Conservation (phyloP, 2,329 filamentous ascomycete genomes). For the Phialemonium atrogriseum region DNA sequence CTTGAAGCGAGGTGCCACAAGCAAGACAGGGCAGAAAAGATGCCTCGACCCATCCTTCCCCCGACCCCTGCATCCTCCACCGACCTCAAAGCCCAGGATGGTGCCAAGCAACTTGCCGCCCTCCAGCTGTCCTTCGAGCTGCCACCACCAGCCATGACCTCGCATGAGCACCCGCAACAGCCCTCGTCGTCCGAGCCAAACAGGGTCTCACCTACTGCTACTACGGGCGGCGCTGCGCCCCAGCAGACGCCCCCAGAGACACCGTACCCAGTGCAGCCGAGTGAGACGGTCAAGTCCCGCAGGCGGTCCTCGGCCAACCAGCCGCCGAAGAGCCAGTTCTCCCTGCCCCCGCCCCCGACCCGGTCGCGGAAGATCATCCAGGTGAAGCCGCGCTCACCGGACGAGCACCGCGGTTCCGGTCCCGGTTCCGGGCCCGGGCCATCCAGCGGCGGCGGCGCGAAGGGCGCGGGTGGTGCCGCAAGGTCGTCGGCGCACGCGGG, state of each 20-base stretch:
- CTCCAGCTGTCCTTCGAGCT: slow-evolving; percentile 66
- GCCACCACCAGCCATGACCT: slow-evolving; percentile 63
- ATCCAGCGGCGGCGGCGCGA: slow-evolving; percentile 8
- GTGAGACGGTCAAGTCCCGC: slow-evolving; percentile 44
- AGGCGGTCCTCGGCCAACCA: slow-evolving; percentile 39
- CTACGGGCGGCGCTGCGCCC: too few relatives aligned
- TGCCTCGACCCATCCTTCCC: slow-evolving; percentile 60
- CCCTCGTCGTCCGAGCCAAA: slow-evolving; percentile 13
- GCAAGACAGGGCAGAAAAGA: slow-evolving; percentile 32
- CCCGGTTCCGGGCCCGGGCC: slow-evolving; percentile 14
- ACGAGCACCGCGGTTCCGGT: slow-evolving; percentile 16
- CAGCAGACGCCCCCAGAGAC: slow-evolving; percentile 31
- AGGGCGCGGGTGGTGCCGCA: slow-evolving; percentile 9
- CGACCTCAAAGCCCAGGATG: slow-evolving; percentile 68
- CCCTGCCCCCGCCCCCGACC: slow-evolving; percentile 85
- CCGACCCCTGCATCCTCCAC: slow-evolving; percentile 74
- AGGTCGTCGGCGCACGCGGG: too few relatives aligned
- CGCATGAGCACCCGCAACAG: slow-evolving; percentile 7
- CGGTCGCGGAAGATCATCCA: slow-evolving; percentile 94
- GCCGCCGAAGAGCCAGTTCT: slow-evolving; percentile 56
- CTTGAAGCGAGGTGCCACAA: too few relatives aligned
- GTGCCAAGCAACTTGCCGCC: slow-evolving; percentile 47
- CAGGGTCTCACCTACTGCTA: too few relatives aligned
- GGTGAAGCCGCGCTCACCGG: slow-evolving; percentile 65
- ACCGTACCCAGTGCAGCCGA: slow-evolving; percentile 24